Base-by-base conservation (phyloP, 2,329 filamentous ascomycete genomes). In the Exophiala sp. region DNA sequence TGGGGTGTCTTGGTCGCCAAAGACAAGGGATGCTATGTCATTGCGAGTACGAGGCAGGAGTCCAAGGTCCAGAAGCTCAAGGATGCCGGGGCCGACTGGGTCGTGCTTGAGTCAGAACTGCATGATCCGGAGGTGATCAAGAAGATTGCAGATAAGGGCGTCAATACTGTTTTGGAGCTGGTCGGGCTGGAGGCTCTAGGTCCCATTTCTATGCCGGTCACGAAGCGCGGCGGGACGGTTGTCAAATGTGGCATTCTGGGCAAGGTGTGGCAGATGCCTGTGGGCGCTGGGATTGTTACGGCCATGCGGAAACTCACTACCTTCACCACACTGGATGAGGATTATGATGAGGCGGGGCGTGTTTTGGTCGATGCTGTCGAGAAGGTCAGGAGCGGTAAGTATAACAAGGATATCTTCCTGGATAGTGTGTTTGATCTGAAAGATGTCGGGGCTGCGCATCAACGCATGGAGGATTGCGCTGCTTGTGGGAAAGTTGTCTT, bases 1-100 rank as follows among this genome's bases (percentile, higher is more conserved):
- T 46, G 32, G 13, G 44, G 16, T 10, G 7, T 46, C 9, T 32
- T 46, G 10, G 23, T 46, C 13, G 44, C 44, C 19, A 46, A 46
- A 29, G 32, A 46, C 22, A 11, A 24, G 3, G 44, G 44, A 6
- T 27, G 23, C 14, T 18, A 22, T 5, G 35, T 46, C 13, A 46
- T 40, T 39, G 44, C 44, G 7, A 46, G 23, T 2, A 46, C 44
- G 3, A 19, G 44, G 19, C 16, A 46, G n/a, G 7, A 30, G 13
- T 19, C 14, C 19, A 46, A 46, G 23, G 10, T 46, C 3, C 32
- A 24, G 14, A 24, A 39, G 11, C 21, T 46, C 11, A 38, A 32
- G 27, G 18, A 38, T 2, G 32, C 32, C 14, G 34, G 32, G 1
- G 44, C 44, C 18, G 44, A 39, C 24, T 21, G 38, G 18, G 34